Percentiles rank a stretch among this genome's conserved stretches.
These are phyloP conservation scores for Dothistroma pini DNA, from an alignment of 2,329 filamentous ascomycete genomes.

Conservation along the genomic window DNA sequence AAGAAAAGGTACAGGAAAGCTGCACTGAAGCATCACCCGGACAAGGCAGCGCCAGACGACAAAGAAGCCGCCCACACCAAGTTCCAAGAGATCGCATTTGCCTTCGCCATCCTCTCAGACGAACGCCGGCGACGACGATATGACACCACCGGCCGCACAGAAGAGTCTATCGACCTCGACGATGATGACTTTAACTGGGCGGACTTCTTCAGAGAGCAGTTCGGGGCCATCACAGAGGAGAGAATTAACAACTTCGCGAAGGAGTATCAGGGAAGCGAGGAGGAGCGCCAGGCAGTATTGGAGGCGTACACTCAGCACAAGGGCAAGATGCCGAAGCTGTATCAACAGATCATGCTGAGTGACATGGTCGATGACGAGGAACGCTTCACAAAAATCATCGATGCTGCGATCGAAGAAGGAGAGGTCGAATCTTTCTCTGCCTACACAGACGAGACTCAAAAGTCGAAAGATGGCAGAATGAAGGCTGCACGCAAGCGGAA, in stretches of 20 bases:
- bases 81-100: slow-evolving; percentile 90
- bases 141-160: slow-evolving; percentile 84
- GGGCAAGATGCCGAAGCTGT: slow-evolving; percentile 74
- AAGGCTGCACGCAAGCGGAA: slow-evolving; percentile 64
- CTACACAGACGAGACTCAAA: slow-evolving; percentile 68
- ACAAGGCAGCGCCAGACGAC: slow-evolving; percentile 55
- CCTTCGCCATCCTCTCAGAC: slow-evolving; percentile 89
- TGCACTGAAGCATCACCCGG: slow-evolving; percentile 74
- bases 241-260: slow-evolving; percentile 71
- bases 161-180: slow-evolving; percentile 66
- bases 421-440: slow-evolving; percentile 63
- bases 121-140: slow-evolving; percentile 76
- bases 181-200: slow-evolving; percentile 78
- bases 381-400: slow-evolving; percentile 75
- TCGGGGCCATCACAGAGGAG: slow-evolving; percentile 68
- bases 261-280: slow-evolving; percentile 79
- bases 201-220: slow-evolving; percentile 84
- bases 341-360: slow-evolving; percentile 82
- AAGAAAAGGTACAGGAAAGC: slow-evolving; percentile 89
- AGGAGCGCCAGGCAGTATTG: slow-evolving; percentile 77
- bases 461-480: slow-evolving; percentile 38
- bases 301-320: slow-evolving; percentile 67
- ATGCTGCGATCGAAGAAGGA: slow-evolving; percentile 68
- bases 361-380: slow-evolving; percentile 80
- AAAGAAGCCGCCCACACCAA: slow-evolving; percentile 70